phyloP scores from a whole-genome alignment of 495 filamentous ascomycete species.

The Xylaria cubensis region DNA sequence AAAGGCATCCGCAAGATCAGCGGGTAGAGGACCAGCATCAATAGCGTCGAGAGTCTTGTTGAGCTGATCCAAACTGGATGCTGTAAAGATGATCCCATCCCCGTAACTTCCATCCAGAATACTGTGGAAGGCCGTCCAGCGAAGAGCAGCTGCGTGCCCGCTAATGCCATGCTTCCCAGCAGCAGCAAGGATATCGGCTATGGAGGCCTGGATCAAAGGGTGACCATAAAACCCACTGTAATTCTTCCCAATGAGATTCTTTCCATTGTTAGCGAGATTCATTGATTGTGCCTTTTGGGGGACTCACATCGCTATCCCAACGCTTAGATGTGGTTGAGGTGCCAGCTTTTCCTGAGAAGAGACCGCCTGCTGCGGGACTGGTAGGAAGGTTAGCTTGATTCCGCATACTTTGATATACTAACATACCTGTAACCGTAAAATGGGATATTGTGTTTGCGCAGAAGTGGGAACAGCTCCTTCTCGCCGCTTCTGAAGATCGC shows the following conservation, averaged over 20 bases:
- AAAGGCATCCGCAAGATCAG: constrained; percentile 55
- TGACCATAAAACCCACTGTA: constrained; percentile 30
- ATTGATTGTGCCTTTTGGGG: background rate
- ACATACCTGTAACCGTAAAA: constrained; percentile 52
- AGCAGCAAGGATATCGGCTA: constrained; percentile 19
- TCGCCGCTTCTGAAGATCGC: constrained; percentile 50
- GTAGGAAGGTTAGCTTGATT: background rate
- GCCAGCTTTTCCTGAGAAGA: constrained; percentile 36
- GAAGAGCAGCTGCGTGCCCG: constrained; percentile 46
- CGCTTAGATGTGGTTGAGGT: constrained; percentile 13
- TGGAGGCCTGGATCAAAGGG: constrained; percentile 30
- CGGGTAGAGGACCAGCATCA: constrained; percentile 62
- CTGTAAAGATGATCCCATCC: constrained; percentile 62
- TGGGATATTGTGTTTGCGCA: constrained; percentile 52
- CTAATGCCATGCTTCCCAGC: constrained; percentile 40
- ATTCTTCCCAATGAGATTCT: constrained; percentile 34
- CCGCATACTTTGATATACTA: background rate
- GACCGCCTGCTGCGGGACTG: constrained; percentile 43
- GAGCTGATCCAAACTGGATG: constrained; percentile 58
- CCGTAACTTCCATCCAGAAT: constrained; percentile 37
- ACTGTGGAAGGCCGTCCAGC: constrained; percentile 50
- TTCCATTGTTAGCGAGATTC: background rate
- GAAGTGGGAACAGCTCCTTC: constrained; percentile 50
- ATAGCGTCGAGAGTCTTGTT: constrained; percentile 60
- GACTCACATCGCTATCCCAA: constrained; percentile 29